A percentile compares a stretch with the other conserved stretches of the same genome.
phyloP scores from a whole-genome alignment of 495 filamentous ascomycete genomes.

The Tuber melanosporum region DNA sequence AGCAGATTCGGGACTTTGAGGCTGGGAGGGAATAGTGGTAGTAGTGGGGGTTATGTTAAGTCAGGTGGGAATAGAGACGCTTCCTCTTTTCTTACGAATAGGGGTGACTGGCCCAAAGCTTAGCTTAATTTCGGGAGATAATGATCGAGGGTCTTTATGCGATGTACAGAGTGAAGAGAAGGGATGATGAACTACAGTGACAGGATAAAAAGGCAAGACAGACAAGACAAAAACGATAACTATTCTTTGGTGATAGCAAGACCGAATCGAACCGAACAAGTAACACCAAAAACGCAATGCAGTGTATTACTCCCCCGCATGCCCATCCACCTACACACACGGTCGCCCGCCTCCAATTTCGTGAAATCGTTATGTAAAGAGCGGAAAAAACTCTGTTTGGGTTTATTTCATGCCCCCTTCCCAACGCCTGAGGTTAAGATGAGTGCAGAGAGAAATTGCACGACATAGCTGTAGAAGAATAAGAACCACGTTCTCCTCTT shows the following conservation, averaged over 20 bases:
- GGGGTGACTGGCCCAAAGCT: not conserved
- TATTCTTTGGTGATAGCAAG: not conserved
- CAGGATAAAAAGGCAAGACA: not conserved
- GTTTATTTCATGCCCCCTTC: conserved; percentile 16
- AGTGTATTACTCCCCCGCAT: not conserved
- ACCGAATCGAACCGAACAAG: not conserved
- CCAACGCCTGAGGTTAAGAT: conserved; percentile 53
- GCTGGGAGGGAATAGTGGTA: conserved; percentile 53
- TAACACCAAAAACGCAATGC: conserved; percentile 4
- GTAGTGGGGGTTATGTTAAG: not conserved
- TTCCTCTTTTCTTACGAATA: not conserved
- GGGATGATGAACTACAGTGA: not conserved
- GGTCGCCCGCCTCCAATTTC: not conserved
- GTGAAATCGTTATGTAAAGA: not conserved
- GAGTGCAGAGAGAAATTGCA: conserved; percentile 95
- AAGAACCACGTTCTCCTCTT: conserved; percentile 90
- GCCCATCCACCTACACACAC: not conserved
- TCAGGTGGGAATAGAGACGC: not conserved
- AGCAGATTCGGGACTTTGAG: conserved; percentile 84
- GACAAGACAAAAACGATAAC: not conserved
- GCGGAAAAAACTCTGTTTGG: not conserved
- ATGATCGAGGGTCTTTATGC: not conserved
- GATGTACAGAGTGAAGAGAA: not conserved
- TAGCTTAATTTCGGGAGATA: not conserved
- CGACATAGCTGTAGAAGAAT: conserved; percentile 87